These are phyloP conservation scores for Starmerella bombicola DNA, from an alignment of 805 yeast genomes.

Conservation along the genomic window DNA sequence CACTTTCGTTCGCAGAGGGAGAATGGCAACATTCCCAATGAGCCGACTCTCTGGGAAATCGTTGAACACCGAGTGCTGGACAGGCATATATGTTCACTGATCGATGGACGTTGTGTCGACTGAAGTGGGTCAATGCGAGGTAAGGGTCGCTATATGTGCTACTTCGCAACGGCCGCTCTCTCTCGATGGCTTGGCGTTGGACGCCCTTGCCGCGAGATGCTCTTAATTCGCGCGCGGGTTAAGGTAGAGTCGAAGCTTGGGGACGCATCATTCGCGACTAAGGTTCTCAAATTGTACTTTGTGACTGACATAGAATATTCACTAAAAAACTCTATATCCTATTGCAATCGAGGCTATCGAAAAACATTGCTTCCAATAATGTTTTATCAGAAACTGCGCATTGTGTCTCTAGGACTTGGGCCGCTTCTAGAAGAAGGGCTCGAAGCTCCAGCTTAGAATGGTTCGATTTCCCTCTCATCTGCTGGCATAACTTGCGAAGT, in stretches of 20 bases:
- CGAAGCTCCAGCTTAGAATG: neutral
- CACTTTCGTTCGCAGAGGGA: slow-evolving; percentile 71
- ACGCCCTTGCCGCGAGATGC: too few relatives aligned
- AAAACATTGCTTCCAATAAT: slow-evolving; percentile 5
- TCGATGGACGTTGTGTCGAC: too few relatives aligned
- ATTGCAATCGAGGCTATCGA: slow-evolving; percentile 2
- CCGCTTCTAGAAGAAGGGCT: slow-evolving; percentile 1
- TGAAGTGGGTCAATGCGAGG: too few relatives aligned
- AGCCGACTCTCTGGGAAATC: slow-evolving; percentile 32
- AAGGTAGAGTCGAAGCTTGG: too few relatives aligned
- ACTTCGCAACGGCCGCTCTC: too few relatives aligned
- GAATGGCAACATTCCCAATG: slow-evolving; percentile 63
- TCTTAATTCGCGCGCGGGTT: too few relatives aligned
- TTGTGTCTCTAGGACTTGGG: neutral
- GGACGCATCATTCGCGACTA: too few relatives aligned
- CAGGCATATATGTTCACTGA: too few relatives aligned
- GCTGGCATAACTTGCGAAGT: neutral
- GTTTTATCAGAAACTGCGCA: slow-evolving; percentile 4
- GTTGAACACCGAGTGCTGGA: slow-evolving; percentile 25
- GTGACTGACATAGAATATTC: too few relatives aligned
- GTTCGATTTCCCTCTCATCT: neutral
- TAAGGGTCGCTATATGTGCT: too few relatives aligned
- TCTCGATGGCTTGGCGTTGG: too few relatives aligned
- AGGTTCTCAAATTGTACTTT: too few relatives aligned
- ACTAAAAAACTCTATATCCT: neutral